Percentiles rank a stretch among this genome's conserved stretches.
These are phyloP conservation scores for Pseudovirgaria hyperparasitica DNA, from an alignment of 2,329 filamentous ascomycete genomes.

Conservation along the genomic window DNA sequence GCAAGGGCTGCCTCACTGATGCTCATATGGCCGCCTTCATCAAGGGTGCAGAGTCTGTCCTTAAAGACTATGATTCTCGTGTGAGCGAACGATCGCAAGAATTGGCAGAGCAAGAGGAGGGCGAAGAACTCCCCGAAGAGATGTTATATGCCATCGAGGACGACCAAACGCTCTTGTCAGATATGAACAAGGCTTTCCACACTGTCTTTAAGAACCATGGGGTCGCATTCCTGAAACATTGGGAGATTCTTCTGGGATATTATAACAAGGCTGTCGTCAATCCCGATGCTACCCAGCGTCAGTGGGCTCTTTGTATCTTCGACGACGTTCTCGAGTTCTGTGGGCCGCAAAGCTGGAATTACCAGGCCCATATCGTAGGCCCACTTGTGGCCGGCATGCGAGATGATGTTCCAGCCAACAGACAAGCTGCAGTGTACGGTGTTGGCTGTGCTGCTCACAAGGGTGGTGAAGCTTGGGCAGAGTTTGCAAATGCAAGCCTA, in stretches of 20 bases:
- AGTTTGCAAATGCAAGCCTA: constrained; percentile 70
- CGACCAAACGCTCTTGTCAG: constrained; percentile 87
- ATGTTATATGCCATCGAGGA: constrained; percentile 87
- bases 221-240: constrained; percentile 67
- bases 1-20: constrained; percentile 65
- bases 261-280: constrained; percentile 79
- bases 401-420: constrained; percentile 77
- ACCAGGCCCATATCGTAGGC: constrained; percentile 73
- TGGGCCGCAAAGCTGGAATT: constrained; percentile 75
- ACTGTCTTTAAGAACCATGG: constrained; percentile 97
- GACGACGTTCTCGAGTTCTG: constrained; percentile 98
- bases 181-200: constrained; percentile 99
- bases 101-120: constrained; percentile 70
- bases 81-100: constrained; percentile 78
- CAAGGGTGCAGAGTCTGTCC: constrained; percentile 67
- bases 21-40: constrained; percentile 82
- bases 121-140: constrained; percentile 80
- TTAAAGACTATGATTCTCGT: constrained; percentile 86
- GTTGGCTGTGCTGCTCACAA: constrained; percentile 92
- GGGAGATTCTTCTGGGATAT: constrained; percentile 73
- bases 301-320: constrained; percentile 98
- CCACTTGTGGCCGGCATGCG: constrained; percentile 78
- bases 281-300: constrained; percentile 75
- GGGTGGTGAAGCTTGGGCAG: constrained; percentile 74
- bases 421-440: constrained; percentile 91